Evolutionary conservation across 345 rosid genomes (phyloP), one percentile per base, ranked within the genome.

Genomic region (Eucalyptus sp.): DNA sequence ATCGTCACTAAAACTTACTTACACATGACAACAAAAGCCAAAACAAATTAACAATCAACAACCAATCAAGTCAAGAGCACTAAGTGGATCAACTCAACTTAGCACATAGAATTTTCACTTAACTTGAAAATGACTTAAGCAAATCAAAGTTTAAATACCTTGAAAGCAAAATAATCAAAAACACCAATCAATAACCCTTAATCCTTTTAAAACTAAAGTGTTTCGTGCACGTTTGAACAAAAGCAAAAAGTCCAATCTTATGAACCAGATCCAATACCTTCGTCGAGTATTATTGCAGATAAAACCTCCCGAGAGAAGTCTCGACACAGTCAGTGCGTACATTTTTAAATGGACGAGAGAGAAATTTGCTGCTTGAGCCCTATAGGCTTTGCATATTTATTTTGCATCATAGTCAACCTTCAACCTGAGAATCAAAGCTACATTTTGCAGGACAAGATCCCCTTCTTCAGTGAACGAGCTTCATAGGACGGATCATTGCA

Each of bases 401-500:
- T 86, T 52, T 33, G 88, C 88, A 86, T 86, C 13, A 33, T 5
- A n/a, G 33, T 84, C 81, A 33, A 33, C 81, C 25, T 46, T 13
- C 86, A 44, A 84, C 33, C 33, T 1, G 50, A 25, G 29, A 84
- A 44, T 49, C n/a, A 84, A 46, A 7, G 86, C 86, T 44, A 46
- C 20, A 84, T 46, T 48, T 43, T 46, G n/a, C 25, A 18, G 41
- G 25, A 17, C 3, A 10, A 17, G 7, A 49, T 50, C 58, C 86
- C 52, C 15, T 76, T 33, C 88, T 86, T 86, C 88, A 62, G 50
- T 14, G 48, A 49, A 93, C 90, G 51, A 95, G 50, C 91, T 93
- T 90, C 88, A 97, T 56, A 4, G 99, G 99, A 87, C 98, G 95
- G 93, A 97, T 97, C 99, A 97, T 97, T 85, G 87, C 94, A 88